These are phyloP conservation scores for Septoria linicola DNA, from an alignment of 2,329 filamentous ascomycete species.

Conservation along the genomic window DNA sequence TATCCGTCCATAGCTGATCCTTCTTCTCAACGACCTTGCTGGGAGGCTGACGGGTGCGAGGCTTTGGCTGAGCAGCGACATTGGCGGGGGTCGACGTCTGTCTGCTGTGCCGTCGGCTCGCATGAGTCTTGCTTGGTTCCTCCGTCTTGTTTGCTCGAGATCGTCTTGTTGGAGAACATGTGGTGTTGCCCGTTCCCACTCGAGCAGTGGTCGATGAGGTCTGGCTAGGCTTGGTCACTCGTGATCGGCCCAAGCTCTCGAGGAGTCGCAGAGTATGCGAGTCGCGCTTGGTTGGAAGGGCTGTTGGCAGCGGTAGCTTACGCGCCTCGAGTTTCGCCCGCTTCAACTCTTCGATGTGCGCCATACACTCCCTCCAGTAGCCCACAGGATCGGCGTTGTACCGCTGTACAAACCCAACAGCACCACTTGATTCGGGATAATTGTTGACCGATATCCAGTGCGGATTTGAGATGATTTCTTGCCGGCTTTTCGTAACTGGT, in stretches of 20 bases:
- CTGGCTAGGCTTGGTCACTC: slow-evolving; percentile 21
- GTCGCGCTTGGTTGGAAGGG: slow-evolving; percentile 16
- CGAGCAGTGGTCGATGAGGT: slow-evolving; percentile 4
- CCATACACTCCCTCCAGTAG: slow-evolving; percentile 21
- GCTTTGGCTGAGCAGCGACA: slow-evolving; percentile 25
- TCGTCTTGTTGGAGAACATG: slow-evolving; percentile 10
- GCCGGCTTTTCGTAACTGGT: slow-evolving; percentile 1
- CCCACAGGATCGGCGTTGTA: slow-evolving; percentile 15
- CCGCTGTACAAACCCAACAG: slow-evolving; percentile 5
- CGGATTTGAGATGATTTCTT: not conserved
- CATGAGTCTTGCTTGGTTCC: slow-evolving; percentile 4
- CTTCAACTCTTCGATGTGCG: slow-evolving; percentile 19
- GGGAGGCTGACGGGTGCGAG: slow-evolving; percentile 31
- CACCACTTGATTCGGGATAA: not conserved
- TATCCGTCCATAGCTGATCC: slow-evolving; percentile 29
- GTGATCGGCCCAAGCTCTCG: slow-evolving; percentile 18
- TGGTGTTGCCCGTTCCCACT: slow-evolving; percentile 7
- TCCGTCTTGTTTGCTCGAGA: slow-evolving; percentile 1
- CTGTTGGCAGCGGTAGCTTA: slow-evolving; percentile 18
- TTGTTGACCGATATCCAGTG: not conserved
- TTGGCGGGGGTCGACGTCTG: slow-evolving; percentile 20
- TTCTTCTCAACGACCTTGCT: slow-evolving; percentile 32
- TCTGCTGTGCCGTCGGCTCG: slow-evolving; percentile 21
- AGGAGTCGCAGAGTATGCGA: slow-evolving; percentile 20
- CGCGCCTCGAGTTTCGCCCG: slow-evolving; percentile 8